Conservation (phyloP, 163 green algal species). For the Scenedesmus sp. region DNA sequence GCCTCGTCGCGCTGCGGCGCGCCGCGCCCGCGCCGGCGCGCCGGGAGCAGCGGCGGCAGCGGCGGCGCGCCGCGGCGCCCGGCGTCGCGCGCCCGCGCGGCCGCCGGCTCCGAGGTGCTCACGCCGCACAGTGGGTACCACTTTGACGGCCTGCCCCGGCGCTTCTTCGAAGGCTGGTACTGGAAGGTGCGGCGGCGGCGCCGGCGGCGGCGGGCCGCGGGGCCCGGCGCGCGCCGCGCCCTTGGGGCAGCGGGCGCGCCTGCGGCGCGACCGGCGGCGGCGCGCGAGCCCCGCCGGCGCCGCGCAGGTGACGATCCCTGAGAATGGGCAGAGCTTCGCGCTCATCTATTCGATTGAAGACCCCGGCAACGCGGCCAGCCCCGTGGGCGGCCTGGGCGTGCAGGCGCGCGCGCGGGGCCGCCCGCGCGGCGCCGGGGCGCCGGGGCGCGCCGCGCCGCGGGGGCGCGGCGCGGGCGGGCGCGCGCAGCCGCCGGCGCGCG, state of each 20-base stretch:
- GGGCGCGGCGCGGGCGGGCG: not conserved
- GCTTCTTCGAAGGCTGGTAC: slow-evolving; percentile 99
- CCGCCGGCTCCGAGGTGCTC: not conserved
- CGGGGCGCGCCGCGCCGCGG: not conserved
- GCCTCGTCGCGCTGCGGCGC: too few relatives aligned
- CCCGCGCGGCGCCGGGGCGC: not conserved
- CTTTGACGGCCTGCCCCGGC: slow-evolving; percentile 73
- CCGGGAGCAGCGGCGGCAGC: not conserved
- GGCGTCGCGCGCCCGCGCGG: not conserved
- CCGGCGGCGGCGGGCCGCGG: too few relatives aligned
- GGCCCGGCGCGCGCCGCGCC: too few relatives aligned
- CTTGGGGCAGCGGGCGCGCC: too few relatives aligned
- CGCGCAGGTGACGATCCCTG: slow-evolving; percentile 40
- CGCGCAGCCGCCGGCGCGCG: too few relatives aligned
- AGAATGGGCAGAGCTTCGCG: slow-evolving; percentile 85
- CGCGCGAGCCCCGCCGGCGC: not conserved
- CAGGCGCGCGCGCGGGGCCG: too few relatives aligned
- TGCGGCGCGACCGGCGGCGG: too few relatives aligned
- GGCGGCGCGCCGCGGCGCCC: not conserved
- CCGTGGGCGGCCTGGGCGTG: slow-evolving; percentile 56
- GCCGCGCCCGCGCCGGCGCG: not conserved
- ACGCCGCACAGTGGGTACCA: slow-evolving; percentile 91
- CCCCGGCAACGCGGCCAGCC: slow-evolving; percentile 57
- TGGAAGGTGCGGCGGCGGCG: slow-evolving; percentile 72
- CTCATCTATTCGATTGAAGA: slow-evolving; percentile 96